Evolutionary conservation across 2,329 filamentous ascomycete species (phyloP), one percentile per base, ranked within the genome.

Genomic region (Dryadomyces quercus-mongolicae): DNA sequence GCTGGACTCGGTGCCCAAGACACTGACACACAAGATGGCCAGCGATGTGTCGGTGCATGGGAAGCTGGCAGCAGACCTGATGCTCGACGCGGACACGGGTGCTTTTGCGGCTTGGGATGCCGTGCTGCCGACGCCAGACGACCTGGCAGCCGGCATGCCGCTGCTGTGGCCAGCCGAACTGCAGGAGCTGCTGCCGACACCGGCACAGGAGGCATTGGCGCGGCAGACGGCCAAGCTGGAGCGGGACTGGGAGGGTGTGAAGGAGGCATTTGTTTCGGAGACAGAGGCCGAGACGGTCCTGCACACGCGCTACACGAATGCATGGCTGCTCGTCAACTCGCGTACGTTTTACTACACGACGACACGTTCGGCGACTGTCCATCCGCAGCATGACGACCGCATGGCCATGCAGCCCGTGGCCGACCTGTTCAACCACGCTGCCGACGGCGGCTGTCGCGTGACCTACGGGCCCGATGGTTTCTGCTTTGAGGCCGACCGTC

Each of bases 331-430:
- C 16, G 74, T 82, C 57, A 82, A 81, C 64, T 81, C 78, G 42
- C 74, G 80, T 56, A 80, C 77, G 0, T 83, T 83, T 59, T 82
- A 82, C 66, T 79, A 78, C 65, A 65, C 69, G 22, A 72, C 70
- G 49, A 66, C 74, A 3, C 68, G 67, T 36, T 71, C 77, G 58
- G 67, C 74, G 62, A 61, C 66, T 57, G 65, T 70, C 40, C 59
- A 67, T 58, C 61, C 70, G 25, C 59, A 67, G 59, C 62, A 68
- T 59, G 65, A 78, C 62, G 84, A 86, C 60, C 79, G 78, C 62
- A 79, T 87, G 70, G 80, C 81, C 36, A 75, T 88, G 62, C 84
- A 82, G 66, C 85, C 85, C 1, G 82, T 86, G 51, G 80, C 84
- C 5, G 85, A 89, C 65, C 80, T 86, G 54, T 84, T 88, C 71